These are phyloP conservation scores for Pseudogymnoascus sp. DNA, from an alignment of 2,329 filamentous ascomycete species.

Conservation along the genomic window DNA sequence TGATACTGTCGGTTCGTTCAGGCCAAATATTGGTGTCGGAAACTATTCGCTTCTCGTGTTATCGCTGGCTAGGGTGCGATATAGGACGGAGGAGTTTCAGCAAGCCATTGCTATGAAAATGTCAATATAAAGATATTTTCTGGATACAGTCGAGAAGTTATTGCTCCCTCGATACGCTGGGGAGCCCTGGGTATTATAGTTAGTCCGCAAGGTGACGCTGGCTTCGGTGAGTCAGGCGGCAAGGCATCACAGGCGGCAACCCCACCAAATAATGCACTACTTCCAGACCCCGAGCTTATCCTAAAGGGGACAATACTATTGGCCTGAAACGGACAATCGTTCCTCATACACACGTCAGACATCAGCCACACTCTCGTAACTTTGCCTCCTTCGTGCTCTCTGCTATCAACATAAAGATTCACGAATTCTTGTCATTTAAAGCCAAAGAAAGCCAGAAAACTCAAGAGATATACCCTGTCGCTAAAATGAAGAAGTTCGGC, in stretches of 20 bases:
- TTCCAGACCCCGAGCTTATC: constrained; percentile 2
- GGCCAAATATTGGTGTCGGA: constrained; percentile 32
- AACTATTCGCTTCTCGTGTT: constrained; percentile 40
- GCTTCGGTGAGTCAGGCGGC: constrained; percentile 2
- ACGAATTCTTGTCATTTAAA: neutral
- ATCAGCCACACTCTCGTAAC: constrained; percentile 3
- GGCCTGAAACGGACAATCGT: neutral
- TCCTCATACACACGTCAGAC: constrained; percentile 8
- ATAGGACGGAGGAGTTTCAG: neutral
- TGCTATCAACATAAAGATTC: neutral
- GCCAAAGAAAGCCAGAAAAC: neutral
- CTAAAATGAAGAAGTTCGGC: constrained; percentile 51
- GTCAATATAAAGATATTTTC: constrained; percentile 1
- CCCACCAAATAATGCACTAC: constrained; percentile 8
- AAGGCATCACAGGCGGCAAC: constrained; percentile 1
- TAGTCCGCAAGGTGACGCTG: constrained; percentile 6
- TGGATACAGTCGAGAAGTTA: neutral
- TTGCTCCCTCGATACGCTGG: neutral
- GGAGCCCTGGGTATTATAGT: neutral
- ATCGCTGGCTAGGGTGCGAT: neutral
- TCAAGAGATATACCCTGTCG: neutral
- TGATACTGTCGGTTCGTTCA: constrained; percentile 40
- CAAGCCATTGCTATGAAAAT: neutral
- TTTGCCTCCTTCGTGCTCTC: neutral
- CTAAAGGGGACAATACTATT: neutral